Base-by-base conservation (phyloP, 495 filamentous ascomycete species). In the Penicillium samsonianum region DNA sequence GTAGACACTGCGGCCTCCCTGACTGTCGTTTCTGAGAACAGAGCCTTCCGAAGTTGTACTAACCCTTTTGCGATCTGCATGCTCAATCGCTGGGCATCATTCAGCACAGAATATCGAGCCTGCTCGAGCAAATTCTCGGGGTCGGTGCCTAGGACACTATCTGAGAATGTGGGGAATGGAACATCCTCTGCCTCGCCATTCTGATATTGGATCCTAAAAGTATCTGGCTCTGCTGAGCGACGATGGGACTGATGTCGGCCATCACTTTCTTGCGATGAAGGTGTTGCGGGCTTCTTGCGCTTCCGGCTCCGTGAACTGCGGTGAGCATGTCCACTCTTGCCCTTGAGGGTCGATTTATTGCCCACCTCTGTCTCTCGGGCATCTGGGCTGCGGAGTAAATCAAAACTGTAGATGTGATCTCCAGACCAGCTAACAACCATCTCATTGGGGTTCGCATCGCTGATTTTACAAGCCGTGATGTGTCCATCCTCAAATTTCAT, bases 401-500 rank as follows among this genome's bases (percentile, higher is more conserved):
- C 84, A 59, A 91, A 91, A 64, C 84, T 84, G 68, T 91, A 90
- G 58, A 90, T 86, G 51, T 84, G 81, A 57, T 90, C 85, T 14
- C 87, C 87, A 35, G 86, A 89, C 88, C 88, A 91, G 63, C 87
- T 90, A 25, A 83, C 88, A 5, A 91, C 74, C 64, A 91, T 79
- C 56, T 91, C 87, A 54, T 90, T 85, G 3, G 88, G 88, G 53
- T 89, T 83, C 11, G 84, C 85, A 72, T 91, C 87, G 44, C 87
- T 90, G 57, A 91, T 91, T 69, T 90, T 91, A 69, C 86, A 89
- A 9, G 87, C 86, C 1, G 88, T 90, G 65, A 91, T 90, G 58
- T 90, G 87, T 33, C 85, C 81, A 53, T 82, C 82, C 38, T 83
- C 79, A 10, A 70, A 64, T 33, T 69, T 72, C 82, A 87, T 81